Percentiles rank a stretch among this genome's conserved stretches.
phyloP scores from a whole-genome alignment of 2,329 filamentous ascomycete species.

The Stagonosporopsis tanaceti region DNA sequence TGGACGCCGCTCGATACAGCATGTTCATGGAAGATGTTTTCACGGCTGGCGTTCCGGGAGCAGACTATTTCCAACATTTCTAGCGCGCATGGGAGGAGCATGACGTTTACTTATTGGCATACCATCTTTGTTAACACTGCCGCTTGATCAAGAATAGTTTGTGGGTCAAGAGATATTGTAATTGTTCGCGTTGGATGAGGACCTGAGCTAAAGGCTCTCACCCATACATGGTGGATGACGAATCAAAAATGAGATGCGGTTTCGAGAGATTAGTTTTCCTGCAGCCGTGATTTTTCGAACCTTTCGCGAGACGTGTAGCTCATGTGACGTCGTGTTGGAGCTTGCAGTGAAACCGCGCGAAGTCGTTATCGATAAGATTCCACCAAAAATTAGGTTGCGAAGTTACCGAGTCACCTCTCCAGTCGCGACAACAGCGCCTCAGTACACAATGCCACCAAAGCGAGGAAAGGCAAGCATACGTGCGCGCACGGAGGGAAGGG shows the following conservation, averaged over 20 bases:
- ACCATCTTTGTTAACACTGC: conserved; percentile 37
- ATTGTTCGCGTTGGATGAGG: conserved; percentile 34
- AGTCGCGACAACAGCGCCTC: conserved; percentile 11
- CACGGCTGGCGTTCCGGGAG: conserved; percentile 43
- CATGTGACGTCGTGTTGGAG: conserved; percentile 33
- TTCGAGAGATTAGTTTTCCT: neutral
- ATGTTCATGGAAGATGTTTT: conserved; percentile 29
- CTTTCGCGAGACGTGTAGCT: neutral
- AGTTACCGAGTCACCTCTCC: conserved; percentile 21
- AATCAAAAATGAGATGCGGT: conserved; percentile 11
- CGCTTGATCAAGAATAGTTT: conserved; percentile 15
- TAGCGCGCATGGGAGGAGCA: conserved; percentile 52
- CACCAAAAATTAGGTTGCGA: conserved; percentile 27
- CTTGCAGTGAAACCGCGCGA: neutral
- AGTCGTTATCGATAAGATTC: conserved; percentile 42
- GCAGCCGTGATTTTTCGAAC: too few relatives aligned
- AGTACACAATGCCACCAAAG: conserved; percentile 43
- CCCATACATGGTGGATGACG: conserved; percentile 11
- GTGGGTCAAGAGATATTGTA: conserved; percentile 32
- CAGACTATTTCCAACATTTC: conserved; percentile 43
- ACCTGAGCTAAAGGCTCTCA: conserved; percentile 11
- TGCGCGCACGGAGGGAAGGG: conserved; percentile 32
- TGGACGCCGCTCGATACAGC: conserved; percentile 29
- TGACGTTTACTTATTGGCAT: conserved; percentile 44
- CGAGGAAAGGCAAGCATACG: conserved; percentile 35